Base-by-base conservation (phyloP, 1,139 yeast species). In the Pichia sp. region DNA sequence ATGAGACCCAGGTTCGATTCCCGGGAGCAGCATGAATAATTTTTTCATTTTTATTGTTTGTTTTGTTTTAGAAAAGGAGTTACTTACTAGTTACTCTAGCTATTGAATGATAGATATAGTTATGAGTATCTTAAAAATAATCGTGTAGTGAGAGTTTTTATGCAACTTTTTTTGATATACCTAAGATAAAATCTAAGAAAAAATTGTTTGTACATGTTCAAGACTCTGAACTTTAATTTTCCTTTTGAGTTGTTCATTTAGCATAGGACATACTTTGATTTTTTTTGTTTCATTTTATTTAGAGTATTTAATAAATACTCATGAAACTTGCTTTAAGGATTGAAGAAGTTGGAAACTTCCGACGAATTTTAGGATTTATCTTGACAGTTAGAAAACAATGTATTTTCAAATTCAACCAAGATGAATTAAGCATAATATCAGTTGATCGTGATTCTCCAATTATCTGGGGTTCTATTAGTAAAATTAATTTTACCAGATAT, bases 381-480 rank as follows among this genome's bases (percentile, higher is more conserved):
- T 53, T 67, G 3, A 53, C 66, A 1, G 57, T 71, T 7, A 56
- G 75, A 28, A 70, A 67, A 51, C 59, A 65, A 40, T 68, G 73
- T 41, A 71, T 70, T 1, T 57, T 79, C 10, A 63, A 77, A 43
- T 80, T 81, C 63, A 71, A 79, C 1, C 74, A 73, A 3, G 58
- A 66, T 1, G 70, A 69, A 48, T 63, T 81, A 34, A 61, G 66
- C 42, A 70, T 79, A n/a, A 74, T 79, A 11, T 79, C 79, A 62
- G 70, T 71, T 3, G 69, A 77, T 4, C 54, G 72, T 32, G 67
- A 69, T 37, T 83, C 79, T 52, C 86, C 86, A 2, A 83, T 78
- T 53, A 75, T 78, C 2, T 80, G 84, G 83, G 76, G 83, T 56
- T 78, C 76, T 53, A 58, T 81, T 25, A 67, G 71, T 27, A 70